phyloP scores from a whole-genome alignment of 1,284 basidiomycete genomes.

The Mycena sp. region DNA sequence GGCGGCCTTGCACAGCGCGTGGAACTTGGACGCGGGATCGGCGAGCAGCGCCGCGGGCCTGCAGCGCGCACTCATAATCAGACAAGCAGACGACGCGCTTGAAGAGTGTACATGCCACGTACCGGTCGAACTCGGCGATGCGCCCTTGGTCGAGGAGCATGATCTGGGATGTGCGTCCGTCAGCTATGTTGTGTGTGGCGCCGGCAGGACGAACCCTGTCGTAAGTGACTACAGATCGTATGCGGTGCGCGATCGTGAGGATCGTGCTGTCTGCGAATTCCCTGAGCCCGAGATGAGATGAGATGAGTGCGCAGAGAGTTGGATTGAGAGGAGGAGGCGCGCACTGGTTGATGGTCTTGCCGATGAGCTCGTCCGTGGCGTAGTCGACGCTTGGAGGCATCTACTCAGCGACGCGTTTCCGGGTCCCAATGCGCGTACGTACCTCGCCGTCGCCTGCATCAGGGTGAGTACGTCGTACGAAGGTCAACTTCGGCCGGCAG shows the following conservation, averaged over 20 bases:
- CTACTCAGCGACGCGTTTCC: slow-evolving; percentile 14
- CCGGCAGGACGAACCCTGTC: slow-evolving; percentile 53
- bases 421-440: background rate
- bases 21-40: slow-evolving; percentile 74
- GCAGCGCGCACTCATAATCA: too few relatives aligned
- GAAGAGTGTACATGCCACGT: slow-evolving; percentile 16
- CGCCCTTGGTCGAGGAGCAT: slow-evolving; percentile 82
- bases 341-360: slow-evolving; percentile 77
- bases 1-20: slow-evolving; percentile 83
- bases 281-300: slow-evolving; percentile 42
- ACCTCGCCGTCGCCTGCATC: slow-evolving; percentile 74
- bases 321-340: slow-evolving; percentile 37
- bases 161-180: slow-evolving; percentile 55
- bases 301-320: too few relatives aligned
- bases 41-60: slow-evolving; percentile 75
- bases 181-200: background rate
- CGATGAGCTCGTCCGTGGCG: slow-evolving; percentile 79
- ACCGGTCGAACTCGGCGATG: slow-evolving; percentile 83
- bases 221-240: slow-evolving; percentile 74
- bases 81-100: too few relatives aligned
- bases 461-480: background rate
- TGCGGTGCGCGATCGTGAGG: slow-evolving; percentile 74
- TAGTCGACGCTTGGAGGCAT: slow-evolving; percentile 63
- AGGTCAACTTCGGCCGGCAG: background rate
- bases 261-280: slow-evolving; percentile 73